Percentiles rank a stretch among this genome's conserved stretches.
phyloP scores from a whole-genome alignment of 169 alveolate genomes.

The Eimeria brunetti region DNA sequence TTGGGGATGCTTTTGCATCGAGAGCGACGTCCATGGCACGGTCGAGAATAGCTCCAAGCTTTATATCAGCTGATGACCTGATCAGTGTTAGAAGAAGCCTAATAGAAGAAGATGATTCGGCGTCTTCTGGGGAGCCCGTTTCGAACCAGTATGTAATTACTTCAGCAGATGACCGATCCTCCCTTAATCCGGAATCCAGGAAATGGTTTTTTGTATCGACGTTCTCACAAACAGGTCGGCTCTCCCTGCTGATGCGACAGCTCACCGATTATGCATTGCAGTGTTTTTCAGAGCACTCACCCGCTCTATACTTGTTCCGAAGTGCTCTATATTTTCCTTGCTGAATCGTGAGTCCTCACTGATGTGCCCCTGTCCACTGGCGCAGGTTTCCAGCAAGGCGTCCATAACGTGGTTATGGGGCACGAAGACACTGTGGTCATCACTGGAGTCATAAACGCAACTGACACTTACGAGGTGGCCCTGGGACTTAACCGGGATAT shows the following conservation, averaged over 20 bases:
- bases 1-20: slow-evolving; percentile 43
- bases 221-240: slow-evolving; percentile 55
- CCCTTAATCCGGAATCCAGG: background rate
- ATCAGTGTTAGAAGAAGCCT: background rate
- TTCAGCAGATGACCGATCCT: background rate
- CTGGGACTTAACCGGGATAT: slow-evolving; percentile 50
- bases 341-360: no score
- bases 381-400: slow-evolving; percentile 68
- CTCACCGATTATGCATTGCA: background rate
- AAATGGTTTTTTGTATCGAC: slow-evolving; percentile 49
- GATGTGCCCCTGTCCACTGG: background rate
- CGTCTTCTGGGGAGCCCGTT: background rate
- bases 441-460: slow-evolving; percentile 60
- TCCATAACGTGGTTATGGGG: slow-evolving; percentile 56
- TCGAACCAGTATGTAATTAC: background rate
- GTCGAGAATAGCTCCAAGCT: slow-evolving; percentile 7
- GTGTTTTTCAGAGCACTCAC: background rate
- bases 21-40: slow-evolving; percentile 41
- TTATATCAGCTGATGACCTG: slow-evolving; percentile 21
- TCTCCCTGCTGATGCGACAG: background rate
- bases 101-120: background rate
- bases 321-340: background rate
- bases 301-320: background rate
- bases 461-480: slow-evolving; percentile 62
- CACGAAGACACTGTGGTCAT: slow-evolving; percentile 63